phyloP scores from a whole-genome alignment of 2,329 filamentous ascomycete species.

The Cryphonectria radicalis region DNA sequence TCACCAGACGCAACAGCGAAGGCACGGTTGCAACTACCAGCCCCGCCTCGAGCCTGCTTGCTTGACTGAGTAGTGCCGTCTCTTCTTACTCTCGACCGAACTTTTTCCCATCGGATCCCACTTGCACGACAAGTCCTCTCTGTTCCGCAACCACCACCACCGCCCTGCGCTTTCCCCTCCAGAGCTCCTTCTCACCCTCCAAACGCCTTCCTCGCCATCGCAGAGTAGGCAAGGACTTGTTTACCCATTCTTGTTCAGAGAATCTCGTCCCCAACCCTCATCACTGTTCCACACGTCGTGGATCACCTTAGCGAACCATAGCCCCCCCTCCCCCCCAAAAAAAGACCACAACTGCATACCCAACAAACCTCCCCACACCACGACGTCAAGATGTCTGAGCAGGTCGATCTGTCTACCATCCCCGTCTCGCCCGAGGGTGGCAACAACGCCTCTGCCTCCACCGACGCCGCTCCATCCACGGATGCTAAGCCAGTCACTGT shows the following conservation, averaged over 20 bases:
- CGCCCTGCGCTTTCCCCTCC: neutral
- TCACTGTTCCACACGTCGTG: neutral
- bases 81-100: conserved; percentile 16
- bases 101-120: conserved; percentile 25
- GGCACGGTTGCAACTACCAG: neutral
- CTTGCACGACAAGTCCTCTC: conserved; percentile 19
- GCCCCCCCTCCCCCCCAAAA: neutral
- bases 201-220: neutral
- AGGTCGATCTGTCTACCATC: conserved; percentile 71
- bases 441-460: conserved; percentile 55
- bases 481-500: conserved; percentile 79
- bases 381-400: conserved; percentile 49
- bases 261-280: neutral
- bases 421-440: conserved; percentile 68
- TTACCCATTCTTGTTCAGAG: neutral
- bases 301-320: neutral
- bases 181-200: neutral
- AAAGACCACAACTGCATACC: neutral
- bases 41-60: neutral
- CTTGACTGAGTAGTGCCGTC: conserved; percentile 11
- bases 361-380: conserved; percentile 3
- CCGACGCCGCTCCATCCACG: conserved; percentile 48
- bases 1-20: neutral
- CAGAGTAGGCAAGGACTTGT: neutral
- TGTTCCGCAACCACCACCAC: conserved; percentile 13